Base-by-base conservation (phyloP, 768 basidiomycete genomes). In the Sporobolomyces pararoseus region DNA sequence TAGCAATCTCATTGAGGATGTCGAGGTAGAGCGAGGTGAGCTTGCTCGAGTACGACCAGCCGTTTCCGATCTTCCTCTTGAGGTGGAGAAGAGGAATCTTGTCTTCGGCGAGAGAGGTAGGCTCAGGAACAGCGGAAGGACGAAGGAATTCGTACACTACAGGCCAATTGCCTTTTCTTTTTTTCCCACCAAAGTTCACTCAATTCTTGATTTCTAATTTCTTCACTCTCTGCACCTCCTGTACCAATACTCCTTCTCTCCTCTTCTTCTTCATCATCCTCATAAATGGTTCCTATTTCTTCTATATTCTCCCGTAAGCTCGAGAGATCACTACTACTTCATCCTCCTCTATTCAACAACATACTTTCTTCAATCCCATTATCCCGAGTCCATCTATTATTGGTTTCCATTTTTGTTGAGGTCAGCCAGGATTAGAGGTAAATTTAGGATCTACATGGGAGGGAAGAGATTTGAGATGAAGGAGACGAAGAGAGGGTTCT, bases 1-100 rank as follows among this genome's bases (percentile, higher is more conserved):
- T 97, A 9, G 96, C 96, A 75, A 99, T 98, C 81, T 99, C 96
- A 78, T 94, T 91, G 39, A 99, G 84, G 75, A 99, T 89, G 77
- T 99, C 96, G 73, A 99, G 86, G 80, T 99, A 97, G 29, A 91
- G 71, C 42, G 75, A 68, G 14, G 95, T 98, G 63, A 99, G 83
- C 81, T 98, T 98, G 81, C 89, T 91, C 77, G 90, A 93, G 82
- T 98, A 99, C 78, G 95, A 91, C 93, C 95, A 98, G 76, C 84
- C 88, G 23, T 85, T 85, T 44, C 95, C 96, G 37, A 95, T 90
- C 82, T 93, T 96, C 79, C 96, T 88, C 84, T 98, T 98, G 73
- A 99, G 83, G 79, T 98, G 94, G 23, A 99, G 86, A 42, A 98
- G 86, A 25, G 96, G 96, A 31, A 96, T 84, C 76, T 94, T 94